Percentiles rank a stretch among this genome's conserved stretches.
Conservation (phyloP, 345 rosid genomes). For the Syzygium aromaticum region DNA sequence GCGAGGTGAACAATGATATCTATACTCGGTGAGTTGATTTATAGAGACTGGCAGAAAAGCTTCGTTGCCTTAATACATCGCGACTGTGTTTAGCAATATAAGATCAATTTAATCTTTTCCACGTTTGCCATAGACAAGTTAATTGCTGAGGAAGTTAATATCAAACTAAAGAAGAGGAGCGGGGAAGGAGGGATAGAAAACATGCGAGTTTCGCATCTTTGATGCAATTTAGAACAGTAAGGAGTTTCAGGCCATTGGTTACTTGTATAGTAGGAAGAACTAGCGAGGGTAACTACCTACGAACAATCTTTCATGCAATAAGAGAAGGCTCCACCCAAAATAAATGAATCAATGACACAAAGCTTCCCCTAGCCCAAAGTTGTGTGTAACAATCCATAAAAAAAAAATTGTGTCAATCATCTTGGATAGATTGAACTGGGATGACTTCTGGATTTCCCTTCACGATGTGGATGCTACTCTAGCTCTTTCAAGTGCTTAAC, state of each 20-base stretch:
- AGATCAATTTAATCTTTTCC: not conserved
- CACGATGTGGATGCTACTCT: not conserved
- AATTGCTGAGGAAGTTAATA: not conserved
- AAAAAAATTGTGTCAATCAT: not conserved
- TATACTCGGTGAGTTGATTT: not conserved
- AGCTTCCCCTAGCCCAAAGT: not conserved
- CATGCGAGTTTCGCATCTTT: not conserved
- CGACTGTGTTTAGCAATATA: not conserved
- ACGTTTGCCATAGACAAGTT: not conserved
- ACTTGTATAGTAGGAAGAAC: not conserved
- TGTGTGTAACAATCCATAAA: too few species aligned
- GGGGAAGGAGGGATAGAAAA: not conserved
- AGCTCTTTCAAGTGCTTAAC: not conserved
- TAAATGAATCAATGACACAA: not conserved
- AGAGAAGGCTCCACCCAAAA: not conserved
- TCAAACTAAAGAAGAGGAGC: not conserved
- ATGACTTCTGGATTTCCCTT: not conserved
- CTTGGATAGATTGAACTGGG: not conserved
- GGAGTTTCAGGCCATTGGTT: not conserved
- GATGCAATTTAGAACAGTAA: not conserved
- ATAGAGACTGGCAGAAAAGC: not conserved
- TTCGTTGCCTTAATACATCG: not conserved
- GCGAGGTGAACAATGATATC: not conserved
- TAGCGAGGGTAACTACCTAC: not conserved
- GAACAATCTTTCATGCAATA: not conserved